Evolutionary conservation across 345 rosid species (phyloP).

Genomic region (Litchi chinensis): DNA sequence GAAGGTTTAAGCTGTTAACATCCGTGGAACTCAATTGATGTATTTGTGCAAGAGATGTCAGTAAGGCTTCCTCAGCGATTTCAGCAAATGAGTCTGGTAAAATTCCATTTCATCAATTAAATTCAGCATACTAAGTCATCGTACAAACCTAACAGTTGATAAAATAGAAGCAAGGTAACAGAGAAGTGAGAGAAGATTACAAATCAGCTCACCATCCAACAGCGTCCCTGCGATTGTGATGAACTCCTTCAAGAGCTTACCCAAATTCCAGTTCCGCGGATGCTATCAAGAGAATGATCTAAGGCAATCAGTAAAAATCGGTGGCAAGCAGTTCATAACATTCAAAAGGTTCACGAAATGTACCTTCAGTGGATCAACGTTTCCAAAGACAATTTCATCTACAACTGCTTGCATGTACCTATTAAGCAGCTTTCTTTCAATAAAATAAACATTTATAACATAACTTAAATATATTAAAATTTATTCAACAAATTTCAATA

Average conservation of each 20-base stretch:
- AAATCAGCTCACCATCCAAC: slow-evolving; percentile 57
- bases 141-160: slow-evolving; percentile 10
- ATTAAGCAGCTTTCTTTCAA: slow-evolving; percentile 19
- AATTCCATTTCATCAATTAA: slow-evolving; percentile 22
- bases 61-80: slow-evolving; percentile 51
- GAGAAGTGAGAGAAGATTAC: slow-evolving; percentile 8
- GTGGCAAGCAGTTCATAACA: slow-evolving; percentile 9
- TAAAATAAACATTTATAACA: slow-evolving; percentile 16
- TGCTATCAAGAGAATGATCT: slow-evolving; percentile 51
- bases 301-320: slow-evolving; percentile 25
- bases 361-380: slow-evolving; percentile 71
- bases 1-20: slow-evolving; percentile 57
- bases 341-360: slow-evolving; percentile 17
- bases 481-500: no score
- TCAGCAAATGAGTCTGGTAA: slow-evolving; percentile 59
- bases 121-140: neutral
- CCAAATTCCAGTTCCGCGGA: slow-evolving; percentile 79
- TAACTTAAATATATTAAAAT: slow-evolving; percentile 2
- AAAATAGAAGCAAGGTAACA: neutral
- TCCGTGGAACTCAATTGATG: slow-evolving; percentile 59
- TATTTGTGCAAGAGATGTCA: slow-evolving; percentile 57
- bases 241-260: slow-evolving; percentile 67
- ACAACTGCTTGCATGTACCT: slow-evolving; percentile 98
- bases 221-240: slow-evolving; percentile 59
- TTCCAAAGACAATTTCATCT: slow-evolving; percentile 76